Conservation (phyloP, 345 rosid species). For the Brassica incana region DNA sequence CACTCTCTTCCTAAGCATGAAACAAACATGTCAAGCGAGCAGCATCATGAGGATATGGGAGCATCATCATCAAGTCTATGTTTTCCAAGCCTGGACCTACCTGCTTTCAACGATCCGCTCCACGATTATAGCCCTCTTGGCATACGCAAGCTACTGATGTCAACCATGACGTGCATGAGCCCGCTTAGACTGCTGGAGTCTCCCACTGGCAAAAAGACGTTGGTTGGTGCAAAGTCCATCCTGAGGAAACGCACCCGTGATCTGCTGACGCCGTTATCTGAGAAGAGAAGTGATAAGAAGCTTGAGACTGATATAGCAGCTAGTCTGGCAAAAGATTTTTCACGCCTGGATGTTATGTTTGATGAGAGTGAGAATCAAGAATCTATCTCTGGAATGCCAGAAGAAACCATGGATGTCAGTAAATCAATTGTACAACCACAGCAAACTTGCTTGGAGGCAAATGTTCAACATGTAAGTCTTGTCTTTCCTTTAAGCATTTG, state of each 20-base stretch:
- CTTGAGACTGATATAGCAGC: conserved; percentile 72
- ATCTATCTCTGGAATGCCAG: conserved; percentile 32
- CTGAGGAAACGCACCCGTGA: conserved; percentile 86
- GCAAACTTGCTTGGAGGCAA: conserved; percentile 38
- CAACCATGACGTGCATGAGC: conserved; percentile 79
- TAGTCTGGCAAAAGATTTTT: conserved; percentile 69
- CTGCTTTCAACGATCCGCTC: conserved; percentile 76
- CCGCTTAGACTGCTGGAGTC: conserved; percentile 95
- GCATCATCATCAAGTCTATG: conserved; percentile 78
- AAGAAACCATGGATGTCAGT: conserved; percentile 33
- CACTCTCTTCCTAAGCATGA: conserved; percentile 47
- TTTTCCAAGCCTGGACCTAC: conserved; percentile 90
- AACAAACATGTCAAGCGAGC: conserved; percentile 38
- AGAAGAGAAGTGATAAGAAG: conserved; percentile 77
- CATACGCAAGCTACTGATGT: conserved; percentile 90
- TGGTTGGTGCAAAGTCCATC: conserved; percentile 80
- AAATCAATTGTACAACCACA: conserved; percentile 35
- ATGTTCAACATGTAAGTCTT: conserved; percentile 47
- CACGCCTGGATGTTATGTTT: conserved; percentile 82
- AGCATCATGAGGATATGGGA: conserved; percentile 53
- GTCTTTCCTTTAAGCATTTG: neutral
- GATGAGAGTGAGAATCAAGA: conserved; percentile 50
- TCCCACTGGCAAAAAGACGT: conserved; percentile 82
- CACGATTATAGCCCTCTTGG: conserved; percentile 98
- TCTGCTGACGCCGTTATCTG: conserved; percentile 85